Conservation (phyloP, 1,139 yeast species). For the Candida sp. region DNA sequence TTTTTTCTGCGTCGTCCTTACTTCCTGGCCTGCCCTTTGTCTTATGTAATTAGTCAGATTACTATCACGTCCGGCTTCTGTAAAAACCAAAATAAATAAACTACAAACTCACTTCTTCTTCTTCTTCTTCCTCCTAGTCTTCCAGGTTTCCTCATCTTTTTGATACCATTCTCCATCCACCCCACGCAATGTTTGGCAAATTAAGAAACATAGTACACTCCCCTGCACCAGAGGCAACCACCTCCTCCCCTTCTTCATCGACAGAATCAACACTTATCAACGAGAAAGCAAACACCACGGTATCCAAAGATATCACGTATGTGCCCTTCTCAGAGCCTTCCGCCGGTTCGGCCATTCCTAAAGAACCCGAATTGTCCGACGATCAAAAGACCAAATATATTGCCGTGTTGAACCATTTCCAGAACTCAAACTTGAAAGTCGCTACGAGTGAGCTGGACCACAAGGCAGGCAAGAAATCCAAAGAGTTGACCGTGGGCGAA, state of each 20-base stretch:
- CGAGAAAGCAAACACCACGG: constrained; percentile 1
- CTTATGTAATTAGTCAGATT: background rate
- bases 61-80: too few relatives aligned
- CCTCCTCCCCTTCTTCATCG: constrained; percentile 8
- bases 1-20: background rate
- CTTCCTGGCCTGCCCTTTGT: background rate
- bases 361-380: constrained; percentile 46
- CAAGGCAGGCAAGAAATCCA: constrained; percentile 27
- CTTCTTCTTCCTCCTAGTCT: background rate
- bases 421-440: constrained; percentile 42
- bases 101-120: background rate
- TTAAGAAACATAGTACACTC: constrained; percentile 9
- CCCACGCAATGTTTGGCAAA: constrained; percentile 14
- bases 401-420: constrained; percentile 63
- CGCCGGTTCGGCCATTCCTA: constrained; percentile 52
- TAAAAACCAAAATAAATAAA: background rate
- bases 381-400: constrained; percentile 64
- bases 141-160: background rate
- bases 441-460: constrained; percentile 45
- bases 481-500: constrained; percentile 31
- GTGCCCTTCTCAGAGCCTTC: constrained; percentile 62
- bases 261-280: constrained; percentile 2
- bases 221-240: constrained; percentile 5
- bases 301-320: constrained; percentile 11
- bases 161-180: too few relatives aligned